Evolutionary conservation across 2,329 filamentous ascomycete genomes (phyloP).

Genomic region (Sarocladium strictum): DNA sequence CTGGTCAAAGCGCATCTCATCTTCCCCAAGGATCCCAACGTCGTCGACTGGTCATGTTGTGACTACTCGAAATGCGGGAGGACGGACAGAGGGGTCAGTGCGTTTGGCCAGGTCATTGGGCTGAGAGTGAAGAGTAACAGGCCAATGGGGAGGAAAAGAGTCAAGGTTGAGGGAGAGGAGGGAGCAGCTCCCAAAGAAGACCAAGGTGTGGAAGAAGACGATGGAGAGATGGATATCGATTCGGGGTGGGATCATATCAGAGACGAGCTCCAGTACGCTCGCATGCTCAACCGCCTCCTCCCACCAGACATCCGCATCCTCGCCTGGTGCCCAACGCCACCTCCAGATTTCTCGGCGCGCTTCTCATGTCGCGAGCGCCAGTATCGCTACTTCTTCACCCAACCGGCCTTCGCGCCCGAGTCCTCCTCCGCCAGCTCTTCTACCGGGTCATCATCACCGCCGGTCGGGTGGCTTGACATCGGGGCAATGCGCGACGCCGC

Average conservation of each 20-base stretch:
- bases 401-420: slow-evolving; percentile 74
- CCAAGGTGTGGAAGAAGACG: slow-evolving; percentile 3
- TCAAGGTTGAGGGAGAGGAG: slow-evolving; percentile 17
- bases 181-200: slow-evolving; percentile 14
- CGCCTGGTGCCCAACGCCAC: slow-evolving; percentile 85
- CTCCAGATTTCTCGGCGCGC: slow-evolving; percentile 76
- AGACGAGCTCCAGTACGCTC: slow-evolving; percentile 80
- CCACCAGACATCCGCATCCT: slow-evolving; percentile 85
- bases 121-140: slow-evolving; percentile 75
- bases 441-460: slow-evolving; percentile 27
- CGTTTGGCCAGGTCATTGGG: slow-evolving; percentile 92
- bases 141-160: slow-evolving; percentile 40
- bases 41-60: slow-evolving; percentile 73
- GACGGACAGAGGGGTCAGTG: slow-evolving; percentile 89
- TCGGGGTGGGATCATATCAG: slow-evolving; percentile 57
- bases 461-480: slow-evolving; percentile 78
- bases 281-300: slow-evolving; percentile 78
- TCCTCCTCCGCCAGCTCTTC: slow-evolving; percentile 12
- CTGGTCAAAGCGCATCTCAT: slow-evolving; percentile 78
- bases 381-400: slow-evolving; percentile 97
- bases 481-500: slow-evolving; percentile 80
- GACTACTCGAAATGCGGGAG: slow-evolving; percentile 94
- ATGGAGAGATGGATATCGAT: slow-evolving; percentile 14
- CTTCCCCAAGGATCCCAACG: slow-evolving; percentile 56
- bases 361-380: slow-evolving; percentile 88